Base-by-base conservation (phyloP, 805 yeast genomes). In the Deakozyma indianensis region DNA sequence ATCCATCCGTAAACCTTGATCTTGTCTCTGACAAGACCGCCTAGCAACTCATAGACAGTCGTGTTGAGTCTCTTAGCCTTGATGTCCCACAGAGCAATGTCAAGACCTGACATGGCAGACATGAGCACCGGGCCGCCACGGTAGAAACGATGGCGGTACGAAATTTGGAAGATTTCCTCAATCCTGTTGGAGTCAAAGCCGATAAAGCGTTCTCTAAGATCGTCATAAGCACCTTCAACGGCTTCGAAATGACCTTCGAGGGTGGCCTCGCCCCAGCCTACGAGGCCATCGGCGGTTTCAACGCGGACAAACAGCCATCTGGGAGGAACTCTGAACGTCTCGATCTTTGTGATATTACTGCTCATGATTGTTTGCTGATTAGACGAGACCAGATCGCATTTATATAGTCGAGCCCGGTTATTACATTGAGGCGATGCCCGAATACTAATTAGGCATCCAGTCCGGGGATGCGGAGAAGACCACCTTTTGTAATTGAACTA, bases 221-320 rank as follows among this genome's bases (percentile, higher is more conserved):
- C 61, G 11, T 51, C 60, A 42, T 59, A 51, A 1, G 61, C 59
- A 0, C 62, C 63, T 43, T 59, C 63, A 35, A 59, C 57, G 16
- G 63, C 63, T 44, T 59, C 63, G 18, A 55, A 38, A 43, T 59
- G 63, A 18, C 63, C 63, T 47, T 59, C 63, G 20, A 59, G 50
- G 20, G 61, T 53, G 32, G 55, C 58, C 45, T 57, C 61, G 24
- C 61, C 61, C 61, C 61, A 57, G 35, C 61, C 61, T 7, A 51
- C 56, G 40, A 49, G 49, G 35, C 61, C 61, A 9, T 47, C 47
- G 23, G 46, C 56, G 25, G 56, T 52, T 42, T 53, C 57, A 25
- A 57, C 59, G 24, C 57, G 43, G 21, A 57, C 59, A 45, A 54
- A 53, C 27, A 57, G 50, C 61, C 61, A 57, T 29, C 61, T 44